Conservation (phyloP, 1,284 basidiomycete genomes). For the Exobasidium rhododendri region DNA sequence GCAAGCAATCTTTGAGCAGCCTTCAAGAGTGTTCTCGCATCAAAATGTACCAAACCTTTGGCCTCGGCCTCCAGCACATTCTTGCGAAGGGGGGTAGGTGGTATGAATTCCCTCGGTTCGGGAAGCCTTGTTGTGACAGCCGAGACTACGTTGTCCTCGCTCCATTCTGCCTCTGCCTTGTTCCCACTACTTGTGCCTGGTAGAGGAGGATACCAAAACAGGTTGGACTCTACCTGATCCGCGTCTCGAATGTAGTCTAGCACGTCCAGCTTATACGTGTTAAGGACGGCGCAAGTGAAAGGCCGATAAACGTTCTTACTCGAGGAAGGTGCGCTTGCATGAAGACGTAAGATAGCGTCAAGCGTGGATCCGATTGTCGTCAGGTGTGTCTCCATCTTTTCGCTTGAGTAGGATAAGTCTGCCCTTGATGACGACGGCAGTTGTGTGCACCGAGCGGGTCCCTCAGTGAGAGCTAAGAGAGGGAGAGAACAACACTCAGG, state of each 20-base stretch:
- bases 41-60: constrained; percentile 13
- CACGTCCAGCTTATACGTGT: constrained; percentile 38
- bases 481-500: too few species aligned
- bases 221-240: constrained; percentile 41
- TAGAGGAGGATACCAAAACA: constrained; percentile 42
- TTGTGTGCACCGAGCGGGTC: too few species aligned
- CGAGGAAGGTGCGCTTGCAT: neutral
- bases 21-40: constrained; percentile 27
- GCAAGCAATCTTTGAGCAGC: constrained; percentile 41
- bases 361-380: constrained; percentile 41
- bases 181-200: neutral
- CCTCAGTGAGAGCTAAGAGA: too few species aligned
- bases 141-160: neutral
- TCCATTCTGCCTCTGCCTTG: neutral
- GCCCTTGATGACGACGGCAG: too few species aligned
- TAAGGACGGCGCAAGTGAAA: constrained; percentile 47
- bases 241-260: constrained; percentile 50
- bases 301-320: constrained; percentile 15
- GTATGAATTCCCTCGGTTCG: constrained; percentile 17
- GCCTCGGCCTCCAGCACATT: constrained; percentile 10
- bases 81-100: constrained; percentile 20
- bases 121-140: constrained; percentile 16
- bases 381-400: constrained; percentile 43
- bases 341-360: constrained; percentile 22
- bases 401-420: too few species aligned